These are phyloP conservation scores for Fraxinus sp. DNA, from an alignment of 305 asterid species.

Conservation along the genomic window DNA sequence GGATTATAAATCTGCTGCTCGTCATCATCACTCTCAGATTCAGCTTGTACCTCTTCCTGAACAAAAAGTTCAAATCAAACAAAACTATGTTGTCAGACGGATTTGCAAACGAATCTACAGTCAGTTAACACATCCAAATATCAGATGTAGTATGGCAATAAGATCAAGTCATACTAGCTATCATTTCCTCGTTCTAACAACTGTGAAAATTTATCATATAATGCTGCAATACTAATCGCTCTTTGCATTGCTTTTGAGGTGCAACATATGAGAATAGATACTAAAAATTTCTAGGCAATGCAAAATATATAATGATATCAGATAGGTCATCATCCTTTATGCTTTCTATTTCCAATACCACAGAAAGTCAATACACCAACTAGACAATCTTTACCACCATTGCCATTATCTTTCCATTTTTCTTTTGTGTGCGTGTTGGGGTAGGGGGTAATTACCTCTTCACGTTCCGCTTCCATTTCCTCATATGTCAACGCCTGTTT, in stretches of 20 bases:
- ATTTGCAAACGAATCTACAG: neutral
- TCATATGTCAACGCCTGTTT: slow-evolving; percentile 95
- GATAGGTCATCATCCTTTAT: neutral
- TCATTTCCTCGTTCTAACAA: neutral
- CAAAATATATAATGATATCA: neutral
- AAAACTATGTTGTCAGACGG: neutral
- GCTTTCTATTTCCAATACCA: neutral
- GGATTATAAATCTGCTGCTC: slow-evolving; percentile 98
- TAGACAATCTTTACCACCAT: neutral
- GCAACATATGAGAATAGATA: neutral
- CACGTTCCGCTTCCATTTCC: slow-evolving; percentile 96
- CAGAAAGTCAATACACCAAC: neutral
- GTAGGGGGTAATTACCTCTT: slow-evolving; percentile 61
- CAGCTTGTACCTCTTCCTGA: slow-evolving; percentile 90
- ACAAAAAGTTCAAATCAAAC: slow-evolving; percentile 25
- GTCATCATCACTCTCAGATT: slow-evolving; percentile 95
- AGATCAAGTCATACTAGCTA: neutral
- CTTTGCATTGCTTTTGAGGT: neutral
- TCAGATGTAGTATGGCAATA: neutral
- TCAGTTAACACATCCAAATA: neutral
- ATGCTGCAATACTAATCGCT: neutral
- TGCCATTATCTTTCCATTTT: neutral
- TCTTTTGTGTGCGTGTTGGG: slow-evolving; percentile 1
- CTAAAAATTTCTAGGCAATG: neutral
- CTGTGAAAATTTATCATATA: neutral